phyloP scores from a whole-genome alignment of 768 basidiomycete genomes.

The Lactifluus volemus region DNA sequence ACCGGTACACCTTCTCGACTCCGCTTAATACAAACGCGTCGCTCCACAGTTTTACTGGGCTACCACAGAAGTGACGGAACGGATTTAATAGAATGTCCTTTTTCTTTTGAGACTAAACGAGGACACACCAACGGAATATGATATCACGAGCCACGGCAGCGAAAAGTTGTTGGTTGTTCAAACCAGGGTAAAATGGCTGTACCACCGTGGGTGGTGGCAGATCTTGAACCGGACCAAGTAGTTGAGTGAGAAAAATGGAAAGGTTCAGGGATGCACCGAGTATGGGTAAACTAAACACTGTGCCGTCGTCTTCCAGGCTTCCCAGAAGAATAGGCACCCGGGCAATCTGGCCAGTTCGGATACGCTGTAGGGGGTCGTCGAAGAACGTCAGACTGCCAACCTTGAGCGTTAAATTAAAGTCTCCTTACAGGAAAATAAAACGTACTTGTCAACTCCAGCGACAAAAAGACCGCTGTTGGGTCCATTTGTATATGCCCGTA shows the following conservation, averaged over 20 bases:
- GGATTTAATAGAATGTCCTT: too few relatives aligned
- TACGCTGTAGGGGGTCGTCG: constrained; percentile 8
- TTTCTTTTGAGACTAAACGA: too few relatives aligned
- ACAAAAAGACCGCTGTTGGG: neutral
- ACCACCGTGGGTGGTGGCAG: neutral
- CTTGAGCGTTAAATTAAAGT: neutral
- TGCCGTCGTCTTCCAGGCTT: constrained; percentile 6
- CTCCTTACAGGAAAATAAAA: neutral
- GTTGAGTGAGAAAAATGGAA: neutral
- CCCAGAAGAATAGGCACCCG: constrained; percentile 6
- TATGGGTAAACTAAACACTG: neutral
- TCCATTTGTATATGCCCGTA: constrained; percentile 16
- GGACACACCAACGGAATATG: neutral
- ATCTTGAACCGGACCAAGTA: neutral
- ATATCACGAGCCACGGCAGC: constrained; percentile 1
- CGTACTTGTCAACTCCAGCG: constrained; percentile 6
- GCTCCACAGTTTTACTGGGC: constrained; percentile 12
- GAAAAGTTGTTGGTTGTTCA: constrained; percentile 1
- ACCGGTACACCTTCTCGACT: constrained; percentile 5
- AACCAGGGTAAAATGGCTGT: neutral
- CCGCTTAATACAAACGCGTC: constrained; percentile 1
- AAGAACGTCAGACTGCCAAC: neutral
- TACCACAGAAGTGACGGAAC: neutral
- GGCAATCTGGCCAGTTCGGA: neutral
- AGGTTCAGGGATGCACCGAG: neutral